Base-by-base conservation (phyloP, 1,139 yeast genomes). In the Taphrina betulina region DNA sequence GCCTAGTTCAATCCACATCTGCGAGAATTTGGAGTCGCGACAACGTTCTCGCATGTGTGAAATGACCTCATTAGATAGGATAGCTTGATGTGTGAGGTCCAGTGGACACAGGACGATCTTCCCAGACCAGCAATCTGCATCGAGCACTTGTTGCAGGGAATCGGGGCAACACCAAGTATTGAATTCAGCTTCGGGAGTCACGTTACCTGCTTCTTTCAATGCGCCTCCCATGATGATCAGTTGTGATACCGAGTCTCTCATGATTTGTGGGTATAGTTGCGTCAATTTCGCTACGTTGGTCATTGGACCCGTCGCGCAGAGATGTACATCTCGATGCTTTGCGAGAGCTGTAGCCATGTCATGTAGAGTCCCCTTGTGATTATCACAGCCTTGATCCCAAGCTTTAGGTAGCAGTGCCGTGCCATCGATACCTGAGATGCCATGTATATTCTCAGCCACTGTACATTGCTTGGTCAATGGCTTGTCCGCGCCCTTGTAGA, bases 151-250 rank as follows among this genome's bases (percentile, higher is more conserved):
- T 36, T 77, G 70, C 0, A 95, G 86, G 2, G 95, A 95, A 53
- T 76, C 76, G 0, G 95, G 90, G 66, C 88, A 96, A 50, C 81
- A 75, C 72, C 78, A 77, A 45, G 85, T 75, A 68, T 88, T 88
- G 72, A 86, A 88, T 66, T 88, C 95, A n/a, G 95, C 83, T 19
- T 38, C 43, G 8, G 57, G 43, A 33, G 59, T 53, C 20, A 45
- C 34, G 29, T 57, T 57, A 8, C 57, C 75, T 70, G 23, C 70
- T 64, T n/a, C 73, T n/a, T n/a, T n/a, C 71, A 60, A 82, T 70
- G 0, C 82, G 1, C 90, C 92, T 3, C 92, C 94, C 90, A 85
- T 85, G 16, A 83, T 74, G n/a, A 85, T 74, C 16, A 85, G 67
- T 59, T 69, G 75, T 57, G 74, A 75, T 57, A 85, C 71, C 56